Percentiles rank a stretch among this genome's conserved stretches.
Evolutionary conservation across 2,329 filamentous ascomycete species (phyloP).

Genomic region (Ascochyta clinopodiicola): DNA sequence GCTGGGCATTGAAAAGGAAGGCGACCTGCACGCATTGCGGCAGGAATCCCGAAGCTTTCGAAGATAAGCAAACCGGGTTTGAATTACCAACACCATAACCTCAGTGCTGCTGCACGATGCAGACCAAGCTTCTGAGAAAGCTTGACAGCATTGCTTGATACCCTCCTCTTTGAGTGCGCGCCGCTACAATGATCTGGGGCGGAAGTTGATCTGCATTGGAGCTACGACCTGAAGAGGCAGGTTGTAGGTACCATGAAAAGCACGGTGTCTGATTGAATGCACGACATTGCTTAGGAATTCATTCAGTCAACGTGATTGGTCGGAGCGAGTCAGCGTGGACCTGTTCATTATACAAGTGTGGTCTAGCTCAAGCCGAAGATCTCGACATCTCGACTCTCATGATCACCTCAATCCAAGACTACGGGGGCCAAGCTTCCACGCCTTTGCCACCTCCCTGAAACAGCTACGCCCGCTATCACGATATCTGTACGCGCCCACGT

Average conservation of each 20-base stretch:
- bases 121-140: conserved; percentile 23
- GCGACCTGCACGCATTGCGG: conserved; percentile 6
- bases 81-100: not conserved
- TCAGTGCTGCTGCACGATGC: not conserved
- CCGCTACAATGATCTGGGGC: not conserved
- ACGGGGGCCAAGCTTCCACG: not conserved
- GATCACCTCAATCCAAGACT: not conserved
- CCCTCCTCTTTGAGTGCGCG: conserved; percentile 12
- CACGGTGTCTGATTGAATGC: conserved; percentile 9
- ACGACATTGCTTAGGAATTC: not conserved
- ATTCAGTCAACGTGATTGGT: conserved; percentile 3
- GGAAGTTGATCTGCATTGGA: not conserved
- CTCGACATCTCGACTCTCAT: conserved; percentile 4
- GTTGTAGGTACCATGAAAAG: conserved; percentile 14
- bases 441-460: conserved; percentile 31
- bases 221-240: conserved; percentile 20
- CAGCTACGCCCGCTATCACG: conserved; percentile 13
- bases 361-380: not conserved
- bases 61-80: conserved; percentile 10
- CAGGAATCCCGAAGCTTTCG: conserved; percentile 10
- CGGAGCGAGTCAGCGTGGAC: not conserved
- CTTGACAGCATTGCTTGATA: conserved; percentile 24
- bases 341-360: not conserved
- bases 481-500: not conserved
- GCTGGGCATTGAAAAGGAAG: not conserved